Evolutionary conservation across 2,329 filamentous ascomycete species (phyloP).

Genomic region (Nigrospora oryzae): DNA sequence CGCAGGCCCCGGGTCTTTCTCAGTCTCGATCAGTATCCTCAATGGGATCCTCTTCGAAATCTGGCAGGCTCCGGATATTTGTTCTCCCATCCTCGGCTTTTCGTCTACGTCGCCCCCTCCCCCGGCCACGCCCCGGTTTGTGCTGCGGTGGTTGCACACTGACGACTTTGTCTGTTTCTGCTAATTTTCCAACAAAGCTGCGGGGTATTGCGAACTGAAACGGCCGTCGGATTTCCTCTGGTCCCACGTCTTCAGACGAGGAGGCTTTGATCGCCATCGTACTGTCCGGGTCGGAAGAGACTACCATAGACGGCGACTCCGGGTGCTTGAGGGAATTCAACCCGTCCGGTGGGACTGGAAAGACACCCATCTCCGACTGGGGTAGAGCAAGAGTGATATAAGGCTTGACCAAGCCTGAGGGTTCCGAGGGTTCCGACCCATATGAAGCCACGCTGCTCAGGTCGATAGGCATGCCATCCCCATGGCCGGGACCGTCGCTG

Average conservation of each 20-base stretch:
- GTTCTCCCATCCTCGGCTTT: slow-evolving; percentile 1
- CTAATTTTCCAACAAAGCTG: slow-evolving; percentile 3
- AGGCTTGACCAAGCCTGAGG: too few species aligned
- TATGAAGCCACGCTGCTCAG: too few species aligned
- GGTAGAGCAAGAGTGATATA: too few species aligned
- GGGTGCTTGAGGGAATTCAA: too few species aligned
- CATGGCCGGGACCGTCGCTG: background rate
- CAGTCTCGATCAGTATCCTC: slow-evolving; percentile 3
- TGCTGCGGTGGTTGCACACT: background rate
- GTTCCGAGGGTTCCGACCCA: too few species aligned
- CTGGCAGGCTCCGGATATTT: slow-evolving; percentile 5
- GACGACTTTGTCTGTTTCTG: background rate
- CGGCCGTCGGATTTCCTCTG: background rate
- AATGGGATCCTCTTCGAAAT: slow-evolving; percentile 7
- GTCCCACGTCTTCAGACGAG: background rate
- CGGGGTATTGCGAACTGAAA: slow-evolving; percentile 2
- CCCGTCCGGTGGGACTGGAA: too few species aligned
- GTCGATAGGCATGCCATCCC: background rate
- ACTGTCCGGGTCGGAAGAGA: too few species aligned
- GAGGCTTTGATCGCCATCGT: too few species aligned
- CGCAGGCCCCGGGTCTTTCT: too few species aligned
- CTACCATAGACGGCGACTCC: too few species aligned
- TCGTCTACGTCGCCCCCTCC: slow-evolving; percentile 1
- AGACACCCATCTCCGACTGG: too few species aligned
- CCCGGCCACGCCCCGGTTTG: background rate